phyloP scores from a whole-genome alignment of 2,329 filamentous ascomycete genomes.

The Dryadomyces quercus-mongolicae region DNA sequence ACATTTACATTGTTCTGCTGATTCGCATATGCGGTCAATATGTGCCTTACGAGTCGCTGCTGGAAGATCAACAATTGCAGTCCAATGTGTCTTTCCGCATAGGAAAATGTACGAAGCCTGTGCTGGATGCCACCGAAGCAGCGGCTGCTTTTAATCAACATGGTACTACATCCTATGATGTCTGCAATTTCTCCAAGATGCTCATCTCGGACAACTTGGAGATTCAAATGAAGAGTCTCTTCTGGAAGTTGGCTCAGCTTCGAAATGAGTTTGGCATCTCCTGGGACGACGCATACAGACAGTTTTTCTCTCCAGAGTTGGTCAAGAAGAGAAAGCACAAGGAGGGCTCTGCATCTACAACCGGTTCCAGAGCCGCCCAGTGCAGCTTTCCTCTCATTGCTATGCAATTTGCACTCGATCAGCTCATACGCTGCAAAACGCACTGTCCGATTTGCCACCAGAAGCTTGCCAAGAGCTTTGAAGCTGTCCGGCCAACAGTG shows the following conservation, averaged over 20 bases:
- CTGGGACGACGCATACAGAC: conserved; percentile 56
- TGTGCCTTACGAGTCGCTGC: conserved; percentile 40
- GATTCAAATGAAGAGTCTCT: conserved; percentile 51
- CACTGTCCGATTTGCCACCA: conserved; percentile 81
- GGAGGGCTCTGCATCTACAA: background rate
- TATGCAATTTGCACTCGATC: conserved; percentile 67
- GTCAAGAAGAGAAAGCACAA: background rate
- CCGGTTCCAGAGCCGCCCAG: background rate
- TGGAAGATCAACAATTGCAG: conserved; percentile 16
- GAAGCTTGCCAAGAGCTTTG: conserved; percentile 50
- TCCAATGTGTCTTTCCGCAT: conserved; percentile 45
- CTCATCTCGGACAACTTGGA: conserved; percentile 65
- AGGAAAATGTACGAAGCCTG: conserved; percentile 60
- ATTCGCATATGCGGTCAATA: conserved; percentile 53
- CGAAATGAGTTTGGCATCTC: conserved; percentile 37
- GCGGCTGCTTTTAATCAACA: conserved; percentile 19
- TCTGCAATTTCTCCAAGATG: conserved; percentile 33
- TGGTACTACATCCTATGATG: too few relatives aligned
- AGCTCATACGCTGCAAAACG: conserved; percentile 69
- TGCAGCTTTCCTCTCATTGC: conserved; percentile 42
- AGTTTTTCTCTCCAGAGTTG: conserved; percentile 4
- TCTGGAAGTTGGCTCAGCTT: conserved; percentile 50
- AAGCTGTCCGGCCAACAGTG: conserved; percentile 66
- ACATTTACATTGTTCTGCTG: conserved; percentile 63
- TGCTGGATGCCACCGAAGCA: conserved; percentile 43